Base-by-base conservation (phyloP, 108 stramenopile genomes). In the Cyclotella cryptica region DNA sequence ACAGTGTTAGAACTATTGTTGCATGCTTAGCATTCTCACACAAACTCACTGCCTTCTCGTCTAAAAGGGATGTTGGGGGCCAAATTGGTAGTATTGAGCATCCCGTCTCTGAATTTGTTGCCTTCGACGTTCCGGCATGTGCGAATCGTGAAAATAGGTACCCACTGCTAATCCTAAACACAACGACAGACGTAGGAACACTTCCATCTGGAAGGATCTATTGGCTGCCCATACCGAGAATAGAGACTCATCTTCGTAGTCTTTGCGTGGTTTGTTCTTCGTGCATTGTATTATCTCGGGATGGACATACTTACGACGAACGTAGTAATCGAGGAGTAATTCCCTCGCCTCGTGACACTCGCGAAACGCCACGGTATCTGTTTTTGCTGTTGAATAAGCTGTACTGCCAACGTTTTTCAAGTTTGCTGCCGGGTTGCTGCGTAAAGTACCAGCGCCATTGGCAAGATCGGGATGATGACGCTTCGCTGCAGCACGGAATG, bases 141-240 rank as follows among this genome's bases (percentile, higher is more conserved):
- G 54, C 10, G 18, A 21, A 8, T 71, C 71, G 18, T 71, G 71
- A 71, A 54, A 71, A 41, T 71, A 71, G 13, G 58, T 71, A 18
- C 71, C 71, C 53, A 60, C 30, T 29, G 71, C 71, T 15, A 71
- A 43, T 30, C 57, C 71, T 46, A 71, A 42, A 59, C 71, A 71
- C 14, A 71, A n/a, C 26, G 71, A 71, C 28, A 71, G 71, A 29
- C 71, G 35, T 41, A 71, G 10, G 26, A 71, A 59, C 42, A 60
- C 71, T 60, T 71, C 71, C 26, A 71, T 49, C 28, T 71, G 71
- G 42, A 71, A 71, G 27, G 71, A 71, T 60, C 57, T 29, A 39
- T 71, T 53, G 21, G 40, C 42, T 45, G 17, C 59, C 71, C 71
- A 71, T 17, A 71, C 71, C n/a, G 71, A 71, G 28, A 71, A 66